These are phyloP conservation scores for Symbiodinium pilosum DNA, from an alignment of 73 alveolate species.

Conservation along the genomic window DNA sequence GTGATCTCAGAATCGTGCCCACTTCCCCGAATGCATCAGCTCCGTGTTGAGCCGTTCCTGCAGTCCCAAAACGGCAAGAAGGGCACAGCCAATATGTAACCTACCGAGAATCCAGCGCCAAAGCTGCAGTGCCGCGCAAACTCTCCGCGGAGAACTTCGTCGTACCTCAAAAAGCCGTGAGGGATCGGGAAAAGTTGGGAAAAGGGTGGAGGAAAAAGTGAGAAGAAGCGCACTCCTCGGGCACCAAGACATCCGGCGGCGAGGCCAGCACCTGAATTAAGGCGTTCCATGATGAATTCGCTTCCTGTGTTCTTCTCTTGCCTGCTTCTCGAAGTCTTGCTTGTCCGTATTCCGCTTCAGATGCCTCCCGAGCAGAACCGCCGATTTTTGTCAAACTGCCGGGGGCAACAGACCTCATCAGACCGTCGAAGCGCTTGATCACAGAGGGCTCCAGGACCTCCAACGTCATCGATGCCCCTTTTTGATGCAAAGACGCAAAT, in stretches of 20 bases:
- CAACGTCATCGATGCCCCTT: too few species aligned
- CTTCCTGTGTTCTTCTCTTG: background rate
- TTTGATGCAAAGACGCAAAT: too few species aligned
- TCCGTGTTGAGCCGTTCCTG: slow-evolving; percentile 81
- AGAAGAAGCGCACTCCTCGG: slow-evolving; percentile 39
- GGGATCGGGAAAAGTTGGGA: too few species aligned
- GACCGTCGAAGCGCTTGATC: slow-evolving; percentile 84
- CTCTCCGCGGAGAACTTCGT: slow-evolving; percentile 81
- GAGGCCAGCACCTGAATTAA: slow-evolving; percentile 53
- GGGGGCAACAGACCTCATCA: background rate
- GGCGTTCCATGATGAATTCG: background rate
- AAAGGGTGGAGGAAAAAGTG: too few species aligned
- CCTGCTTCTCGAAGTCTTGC: slow-evolving; percentile 88
- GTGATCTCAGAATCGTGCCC: background rate
- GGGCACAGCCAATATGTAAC: background rate
- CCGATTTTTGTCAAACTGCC: too few species aligned
- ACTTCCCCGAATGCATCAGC: slow-evolving; percentile 94
- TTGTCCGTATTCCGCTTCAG: slow-evolving; percentile 90
- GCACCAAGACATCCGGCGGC: slow-evolving; percentile 63
- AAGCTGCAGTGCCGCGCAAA: slow-evolving; percentile 85
- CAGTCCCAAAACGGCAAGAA: background rate
- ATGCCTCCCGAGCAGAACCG: background rate
- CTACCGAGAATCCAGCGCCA: background rate
- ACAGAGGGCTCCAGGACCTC: slow-evolving; percentile 60
- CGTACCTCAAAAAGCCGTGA: background rate